Base-by-base conservation (phyloP, 2,329 filamentous ascomycete species). In the Xylariaceae sp. region DNA sequence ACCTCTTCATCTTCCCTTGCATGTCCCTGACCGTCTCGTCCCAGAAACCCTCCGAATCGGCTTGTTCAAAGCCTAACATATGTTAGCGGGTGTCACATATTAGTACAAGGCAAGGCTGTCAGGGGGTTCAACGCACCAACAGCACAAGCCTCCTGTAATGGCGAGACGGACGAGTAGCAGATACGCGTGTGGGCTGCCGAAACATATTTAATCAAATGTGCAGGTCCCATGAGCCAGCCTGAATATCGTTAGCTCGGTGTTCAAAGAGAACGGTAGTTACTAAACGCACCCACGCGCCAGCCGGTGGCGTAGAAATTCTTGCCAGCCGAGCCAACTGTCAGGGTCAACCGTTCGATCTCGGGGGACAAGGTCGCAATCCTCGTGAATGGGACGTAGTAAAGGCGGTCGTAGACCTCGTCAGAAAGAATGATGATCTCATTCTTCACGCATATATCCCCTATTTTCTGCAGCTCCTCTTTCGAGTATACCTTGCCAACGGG, bases 251-350 rank as follows among this genome's bases (percentile, higher is more conserved):
- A 55, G 44, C 12, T 26, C 40, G 16, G 20, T 18, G 7, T 16
- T 14, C 12, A 20, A 54, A 5, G 19, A 29, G 21, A 9, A 42
- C 20, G n/a, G 2, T 21, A 40, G 9, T 40, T 21, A 6, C n/a
- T 26, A 29, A 16, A 70, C 78, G 18, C 65, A 78, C 79, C 85
- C 3, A 98, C 93, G 55, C 95, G 88, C 95, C 95, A 99, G 46
- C 95, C 95, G 0, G 95, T 99, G 54, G 91, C 91, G 71, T 98
- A 98, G 75, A 99, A 99, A 79, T 95, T 96, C 83, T 99, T 99
- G 67, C 95, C 95, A 1, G 92, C 95, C 0, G 92, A 96, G 19
- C 95, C 95, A 26, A 99, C 95, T 0, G 95, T 98, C 47, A 99
- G 76, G 3, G 95, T 98, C 64, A 96, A 82, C 56, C 85, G 85